Conservation (phyloP, 768 basidiomycete genomes). For the Trametes maxima region DNA sequence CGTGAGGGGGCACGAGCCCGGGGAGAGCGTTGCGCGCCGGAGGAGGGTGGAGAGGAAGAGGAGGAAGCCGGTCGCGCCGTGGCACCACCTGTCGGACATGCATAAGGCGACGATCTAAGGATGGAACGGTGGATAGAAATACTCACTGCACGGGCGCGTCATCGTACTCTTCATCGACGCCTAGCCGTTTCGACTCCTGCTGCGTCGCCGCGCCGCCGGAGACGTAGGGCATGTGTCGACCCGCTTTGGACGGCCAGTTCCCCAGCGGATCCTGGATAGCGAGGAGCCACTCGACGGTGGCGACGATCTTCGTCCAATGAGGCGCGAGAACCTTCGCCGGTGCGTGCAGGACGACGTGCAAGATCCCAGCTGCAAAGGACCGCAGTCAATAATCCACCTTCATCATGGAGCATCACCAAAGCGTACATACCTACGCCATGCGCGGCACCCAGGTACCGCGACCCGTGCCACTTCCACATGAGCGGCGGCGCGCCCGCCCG, state of each 20-base stretch:
- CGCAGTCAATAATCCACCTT: neutral
- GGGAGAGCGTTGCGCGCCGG: slow-evolving; percentile 31
- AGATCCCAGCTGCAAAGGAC: slow-evolving; percentile 47
- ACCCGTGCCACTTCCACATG: slow-evolving; percentile 66
- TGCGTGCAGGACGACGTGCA: slow-evolving; percentile 51
- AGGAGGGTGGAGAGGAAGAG: slow-evolving; percentile 50
- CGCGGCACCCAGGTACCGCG: slow-evolving; percentile 56
- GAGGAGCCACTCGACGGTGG: slow-evolving; percentile 51
- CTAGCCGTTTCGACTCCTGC: slow-evolving; percentile 4
- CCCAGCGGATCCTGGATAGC: slow-evolving; percentile 47
- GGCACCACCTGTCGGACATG: slow-evolving; percentile 51
- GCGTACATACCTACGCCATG: slow-evolving; percentile 56
- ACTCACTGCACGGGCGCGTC: slow-evolving; percentile 55
- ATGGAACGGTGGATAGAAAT: neutral
- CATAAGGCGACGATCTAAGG: neutral
- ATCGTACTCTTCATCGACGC: slow-evolving; percentile 14
- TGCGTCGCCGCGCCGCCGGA: slow-evolving; percentile 13
- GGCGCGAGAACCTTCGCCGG: slow-evolving; percentile 40
- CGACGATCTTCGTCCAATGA: slow-evolving; percentile 44
- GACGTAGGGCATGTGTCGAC: slow-evolving; percentile 13
- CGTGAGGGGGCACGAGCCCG: slow-evolving; percentile 28
- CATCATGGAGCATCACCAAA: neutral
- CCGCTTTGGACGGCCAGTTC: slow-evolving; percentile 55
- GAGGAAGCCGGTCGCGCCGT: slow-evolving; percentile 55
- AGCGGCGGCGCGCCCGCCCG: slow-evolving; percentile 40